phyloP scores from a whole-genome alignment of 805 yeast species.

The Metschnikowia sp. region DNA sequence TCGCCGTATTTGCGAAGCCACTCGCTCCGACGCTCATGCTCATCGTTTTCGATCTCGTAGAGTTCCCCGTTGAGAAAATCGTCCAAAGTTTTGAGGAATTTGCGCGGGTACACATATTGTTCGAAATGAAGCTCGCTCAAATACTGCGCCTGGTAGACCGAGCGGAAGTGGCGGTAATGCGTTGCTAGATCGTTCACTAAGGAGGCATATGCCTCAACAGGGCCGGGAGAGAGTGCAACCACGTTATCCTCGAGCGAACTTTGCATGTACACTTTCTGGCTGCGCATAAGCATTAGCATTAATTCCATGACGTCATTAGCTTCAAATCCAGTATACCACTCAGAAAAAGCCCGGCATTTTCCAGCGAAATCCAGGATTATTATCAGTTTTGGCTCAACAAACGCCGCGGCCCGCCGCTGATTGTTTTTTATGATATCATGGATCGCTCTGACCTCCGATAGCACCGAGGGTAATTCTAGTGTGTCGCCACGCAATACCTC shows the following conservation, averaged over 20 bases:
- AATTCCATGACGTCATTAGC: slow-evolving; percentile 24
- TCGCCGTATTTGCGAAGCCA: slow-evolving; percentile 41
- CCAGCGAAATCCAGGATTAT: slow-evolving; percentile 15
- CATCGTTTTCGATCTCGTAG: slow-evolving; percentile 30
- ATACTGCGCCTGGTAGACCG: slow-evolving; percentile 34
- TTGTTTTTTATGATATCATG: slow-evolving; percentile 35
- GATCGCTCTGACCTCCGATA: slow-evolving; percentile 31
- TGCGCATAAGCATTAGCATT: background rate
- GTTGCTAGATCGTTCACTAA: slow-evolving; percentile 27
- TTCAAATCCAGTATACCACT: slow-evolving; percentile 22
- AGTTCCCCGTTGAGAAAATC: slow-evolving; percentile 35
- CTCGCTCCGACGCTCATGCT: slow-evolving; percentile 29
- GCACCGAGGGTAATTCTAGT: slow-evolving; percentile 54
- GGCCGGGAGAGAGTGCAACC: background rate
- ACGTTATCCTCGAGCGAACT: background rate
- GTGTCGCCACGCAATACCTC: slow-evolving; percentile 51
- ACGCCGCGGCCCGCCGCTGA: slow-evolving; percentile 28
- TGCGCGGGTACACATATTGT: slow-evolving; percentile 36
- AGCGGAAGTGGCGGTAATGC: slow-evolving; percentile 35
- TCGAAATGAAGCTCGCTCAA: slow-evolving; percentile 39
- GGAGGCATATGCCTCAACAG: slow-evolving; percentile 21
- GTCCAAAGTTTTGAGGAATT: slow-evolving; percentile 29
- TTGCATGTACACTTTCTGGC: background rate
- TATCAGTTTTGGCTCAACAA: slow-evolving; percentile 14
- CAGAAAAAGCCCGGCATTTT: slow-evolving; percentile 17